Percentiles rank a stretch among this genome's conserved stretches.
Conservation (phyloP, 2,329 filamentous ascomycete genomes). For the Pseudogymnoascus sp. region DNA sequence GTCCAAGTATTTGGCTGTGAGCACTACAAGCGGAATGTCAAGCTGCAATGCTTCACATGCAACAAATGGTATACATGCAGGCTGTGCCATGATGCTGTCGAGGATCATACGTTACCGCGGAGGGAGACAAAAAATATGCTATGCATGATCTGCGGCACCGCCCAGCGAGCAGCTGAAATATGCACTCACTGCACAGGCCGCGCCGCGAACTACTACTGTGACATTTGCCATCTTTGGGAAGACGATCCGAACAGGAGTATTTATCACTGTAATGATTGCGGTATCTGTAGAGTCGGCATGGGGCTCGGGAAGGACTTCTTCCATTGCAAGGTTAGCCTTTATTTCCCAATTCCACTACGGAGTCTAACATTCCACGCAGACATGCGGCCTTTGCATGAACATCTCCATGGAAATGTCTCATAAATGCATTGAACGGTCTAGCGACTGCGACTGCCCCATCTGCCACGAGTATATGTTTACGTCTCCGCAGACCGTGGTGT, state of each 20-base stretch:
- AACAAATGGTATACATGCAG: constrained; percentile 90
- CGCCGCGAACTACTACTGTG: constrained; percentile 85
- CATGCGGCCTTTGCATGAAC: constrained; percentile 87
- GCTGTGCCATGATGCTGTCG: constrained; percentile 80
- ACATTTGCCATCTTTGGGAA: constrained; percentile 94
- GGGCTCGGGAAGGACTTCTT: constrained; percentile 95
- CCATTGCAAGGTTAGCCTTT: constrained; percentile 75
- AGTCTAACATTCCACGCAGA: constrained; percentile 40
- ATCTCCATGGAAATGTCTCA: constrained; percentile 79
- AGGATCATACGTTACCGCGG: constrained; percentile 72
- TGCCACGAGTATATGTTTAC: constrained; percentile 96
- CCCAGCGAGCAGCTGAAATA: constrained; percentile 71
- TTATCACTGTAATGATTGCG: constrained; percentile 93
- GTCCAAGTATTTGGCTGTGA: constrained; percentile 63
- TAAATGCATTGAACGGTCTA: constrained; percentile 88
- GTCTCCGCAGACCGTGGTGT: constrained; percentile 78
- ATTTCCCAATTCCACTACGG: background rate
- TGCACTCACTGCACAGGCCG: constrained; percentile 71
- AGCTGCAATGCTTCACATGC: constrained; percentile 86
- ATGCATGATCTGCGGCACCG: constrained; percentile 87
- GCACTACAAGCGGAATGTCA: constrained; percentile 94
- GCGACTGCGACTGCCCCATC: constrained; percentile 92
- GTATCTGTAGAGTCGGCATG: constrained; percentile 84
- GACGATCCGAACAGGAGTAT: constrained; percentile 85
- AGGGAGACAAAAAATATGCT: constrained; percentile 90